Evolutionary conservation across 768 basidiomycete genomes (phyloP).

Genomic region (Rhodotorula toruloides): DNA sequence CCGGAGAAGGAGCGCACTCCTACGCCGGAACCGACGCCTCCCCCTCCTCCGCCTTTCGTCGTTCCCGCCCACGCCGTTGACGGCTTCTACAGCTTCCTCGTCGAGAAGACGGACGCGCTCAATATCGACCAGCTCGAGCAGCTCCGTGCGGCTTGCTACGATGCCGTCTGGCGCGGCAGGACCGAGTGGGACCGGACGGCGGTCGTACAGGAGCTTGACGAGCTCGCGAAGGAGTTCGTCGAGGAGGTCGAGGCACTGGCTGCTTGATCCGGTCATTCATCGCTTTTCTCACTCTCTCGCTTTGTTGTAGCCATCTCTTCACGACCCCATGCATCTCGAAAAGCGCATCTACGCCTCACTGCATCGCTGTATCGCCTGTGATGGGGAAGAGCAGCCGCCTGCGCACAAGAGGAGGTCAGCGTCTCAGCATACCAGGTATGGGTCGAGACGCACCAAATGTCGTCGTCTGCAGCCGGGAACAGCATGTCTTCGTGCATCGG

Average conservation of each 20-base stretch:
- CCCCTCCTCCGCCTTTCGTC: slow-evolving; percentile 56
- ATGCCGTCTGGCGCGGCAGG: slow-evolving; percentile 73
- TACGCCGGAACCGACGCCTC: slow-evolving; percentile 24
- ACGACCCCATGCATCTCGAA: background rate
- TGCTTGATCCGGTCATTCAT: background rate
- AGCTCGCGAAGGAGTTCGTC: slow-evolving; percentile 30
- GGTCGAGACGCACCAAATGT: background rate
- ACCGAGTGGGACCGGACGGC: slow-evolving; percentile 74
- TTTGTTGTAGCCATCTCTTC: background rate
- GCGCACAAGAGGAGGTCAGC: too few species aligned
- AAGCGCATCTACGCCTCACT: too few species aligned
- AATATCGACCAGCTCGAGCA: slow-evolving; percentile 90
- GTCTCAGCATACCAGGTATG: too few species aligned
- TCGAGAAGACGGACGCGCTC: slow-evolving; percentile 56
- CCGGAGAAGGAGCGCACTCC: slow-evolving; percentile 18
- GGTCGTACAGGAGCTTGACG: slow-evolving; percentile 50
- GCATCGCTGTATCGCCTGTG: too few species aligned
- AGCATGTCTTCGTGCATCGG: background rate
- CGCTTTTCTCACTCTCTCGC: background rate
- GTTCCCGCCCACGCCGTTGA: slow-evolving; percentile 56
- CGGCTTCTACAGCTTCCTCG: slow-evolving; percentile 55
- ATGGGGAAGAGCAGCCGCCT: too few species aligned
- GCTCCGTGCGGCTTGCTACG: slow-evolving; percentile 74
- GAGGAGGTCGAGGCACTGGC: slow-evolving; percentile 33
- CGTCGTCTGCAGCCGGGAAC: background rate